Base-by-base conservation (phyloP, 306 rosid species). In the Acmispon strigosus region DNA sequence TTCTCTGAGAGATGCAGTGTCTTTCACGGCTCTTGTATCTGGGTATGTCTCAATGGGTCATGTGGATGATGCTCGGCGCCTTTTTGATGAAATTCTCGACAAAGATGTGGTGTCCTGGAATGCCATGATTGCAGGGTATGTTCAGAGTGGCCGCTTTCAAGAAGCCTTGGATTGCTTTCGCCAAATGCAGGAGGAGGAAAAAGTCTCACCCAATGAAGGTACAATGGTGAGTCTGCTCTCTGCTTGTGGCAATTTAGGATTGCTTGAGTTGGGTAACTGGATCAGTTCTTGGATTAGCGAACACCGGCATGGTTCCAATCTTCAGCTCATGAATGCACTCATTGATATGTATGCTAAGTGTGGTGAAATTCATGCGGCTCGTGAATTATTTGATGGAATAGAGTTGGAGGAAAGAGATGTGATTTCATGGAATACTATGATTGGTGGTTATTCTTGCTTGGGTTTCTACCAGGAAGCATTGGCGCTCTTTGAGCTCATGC, bases 101-200 rank as follows among this genome's bases (percentile, higher is more conserved):
- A 90, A 84, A 65, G 97, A 90, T 71, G 87, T 82, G 12, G 98
- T 90, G 42, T 76, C 89, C 0, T 90, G 98, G 97, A 93, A 93
- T 82, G 96, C 98, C 19, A 88, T 93, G 89, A 84, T 90, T 81
- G 75, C 97, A 0, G 98, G 89, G 16, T 88, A 85, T 24, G 89
- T 82, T 0, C 96, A 93, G 27, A 43, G 84, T 36, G 70, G 63
- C 42, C 82, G 76, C 12, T 80, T 82, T 76, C 81, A 85, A 45
- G 96, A 88, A 66, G 97, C 87, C 0, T 61, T 87, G 66, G 77
- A 16, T 3, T 76, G 89, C 66, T 93, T 90, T 56, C 11, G 19
- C 34, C 86, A 70, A 68, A 93, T 88, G 98, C 66, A 61, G 76
- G 70, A 70, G 41, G 70, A 70, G 44, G 82, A 62, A 32, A 67